A percentile compares a stretch with the other conserved stretches of the same genome.
These are phyloP conservation scores for Poa pratensis DNA, from an alignment of 176 grass and related monocot species.

Conservation along the genomic window DNA sequence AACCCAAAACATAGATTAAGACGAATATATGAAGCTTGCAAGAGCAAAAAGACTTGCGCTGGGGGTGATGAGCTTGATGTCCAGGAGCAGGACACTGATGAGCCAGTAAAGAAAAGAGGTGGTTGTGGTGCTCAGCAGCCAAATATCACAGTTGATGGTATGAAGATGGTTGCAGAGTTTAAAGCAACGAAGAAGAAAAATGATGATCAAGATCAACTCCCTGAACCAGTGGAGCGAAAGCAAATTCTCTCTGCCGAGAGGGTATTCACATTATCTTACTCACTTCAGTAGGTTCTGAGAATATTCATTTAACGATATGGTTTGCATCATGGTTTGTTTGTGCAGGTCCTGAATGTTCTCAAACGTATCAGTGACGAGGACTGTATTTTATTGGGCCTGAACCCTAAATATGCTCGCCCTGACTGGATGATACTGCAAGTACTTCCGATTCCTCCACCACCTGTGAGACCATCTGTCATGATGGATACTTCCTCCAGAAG, in stretches of 20 bases:
- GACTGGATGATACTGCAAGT: slow-evolving; percentile 99
- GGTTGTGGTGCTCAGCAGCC: slow-evolving; percentile 98
- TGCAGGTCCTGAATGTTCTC: slow-evolving; percentile 93
- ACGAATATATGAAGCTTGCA: slow-evolving; percentile 98
- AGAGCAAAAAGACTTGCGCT: slow-evolving; percentile 87
- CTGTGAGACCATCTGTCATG: slow-evolving; percentile 99
- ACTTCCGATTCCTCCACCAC: slow-evolving; percentile 93
- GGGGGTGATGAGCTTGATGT: slow-evolving; percentile 91
- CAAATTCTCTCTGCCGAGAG: slow-evolving; percentile 94
- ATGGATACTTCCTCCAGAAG: slow-evolving; percentile 99
- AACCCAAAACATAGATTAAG: slow-evolving; percentile 91
- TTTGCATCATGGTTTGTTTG: slow-evolving; percentile 22
- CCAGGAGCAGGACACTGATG: slow-evolving; percentile 77
- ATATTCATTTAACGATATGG: slow-evolving; percentile 32
- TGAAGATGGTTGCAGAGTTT: slow-evolving; percentile 99
- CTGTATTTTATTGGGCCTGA: slow-evolving; percentile 83
- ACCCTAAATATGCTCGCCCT: slow-evolving; percentile 94
- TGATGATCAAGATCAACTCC: slow-evolving; percentile 94
- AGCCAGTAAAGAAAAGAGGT: slow-evolving; percentile 82
- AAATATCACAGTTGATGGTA: slow-evolving; percentile 97
- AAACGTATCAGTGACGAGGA: slow-evolving; percentile 98
- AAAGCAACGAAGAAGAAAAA: slow-evolving; percentile 91
- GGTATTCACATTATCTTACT: slow-evolving; percentile 50
- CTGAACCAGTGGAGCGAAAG: slow-evolving; percentile 89
- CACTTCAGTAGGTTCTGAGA: background rate